Percentiles rank a stretch among this genome's conserved stretches.
Evolutionary conservation across 2,329 filamentous ascomycete species (phyloP).

Genomic region (Paracoccidioides lutzii): DNA sequence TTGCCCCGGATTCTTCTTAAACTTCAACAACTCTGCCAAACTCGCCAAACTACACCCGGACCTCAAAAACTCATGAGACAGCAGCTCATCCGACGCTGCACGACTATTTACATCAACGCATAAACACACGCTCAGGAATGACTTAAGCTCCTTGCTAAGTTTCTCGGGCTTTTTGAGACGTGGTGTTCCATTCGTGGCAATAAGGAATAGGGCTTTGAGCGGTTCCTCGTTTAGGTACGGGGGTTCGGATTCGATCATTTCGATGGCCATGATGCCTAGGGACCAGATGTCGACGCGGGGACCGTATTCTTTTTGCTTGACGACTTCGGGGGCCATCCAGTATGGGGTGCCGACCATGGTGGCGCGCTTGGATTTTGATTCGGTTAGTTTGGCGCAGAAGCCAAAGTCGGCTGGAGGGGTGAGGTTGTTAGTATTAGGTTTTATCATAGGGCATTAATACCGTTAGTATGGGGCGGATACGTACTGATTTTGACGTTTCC

Average conservation of each 20-base stretch:
- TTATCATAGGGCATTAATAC: constrained; percentile 8
- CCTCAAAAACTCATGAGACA: constrained; percentile 88
- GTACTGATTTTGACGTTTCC: constrained; percentile 96
- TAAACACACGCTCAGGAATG: constrained; percentile 88
- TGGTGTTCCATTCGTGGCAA: constrained; percentile 94
- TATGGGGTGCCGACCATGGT: constrained; percentile 99
- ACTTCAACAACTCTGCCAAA: constrained; percentile 75
- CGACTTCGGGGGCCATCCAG: constrained; percentile 99
- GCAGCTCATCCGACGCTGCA: constrained; percentile 77
- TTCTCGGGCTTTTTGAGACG: constrained; percentile 97
- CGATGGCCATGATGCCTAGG: constrained; percentile 97
- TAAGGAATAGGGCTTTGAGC: constrained; percentile 90
- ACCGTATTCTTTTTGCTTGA: constrained; percentile 98
- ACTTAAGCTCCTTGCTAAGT: constrained; percentile 93
- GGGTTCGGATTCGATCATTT: constrained; percentile 98
- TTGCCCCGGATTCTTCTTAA: constrained; percentile 33
- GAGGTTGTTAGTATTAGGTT: constrained; percentile 12
- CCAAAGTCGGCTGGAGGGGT: constrained; percentile 72
- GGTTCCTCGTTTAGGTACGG: constrained; percentile 97
- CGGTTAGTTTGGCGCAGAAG: constrained; percentile 96
- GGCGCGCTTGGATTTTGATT: constrained; percentile 89
- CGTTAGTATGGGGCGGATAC: constrained; percentile 26
- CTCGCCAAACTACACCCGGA: constrained; percentile 74
- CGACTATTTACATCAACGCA: constrained; percentile 94
- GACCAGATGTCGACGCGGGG: constrained; percentile 99